These are phyloP conservation scores for Ilex asprella DNA, from an alignment of 257 asterid genomes.

Conservation along the genomic window DNA sequence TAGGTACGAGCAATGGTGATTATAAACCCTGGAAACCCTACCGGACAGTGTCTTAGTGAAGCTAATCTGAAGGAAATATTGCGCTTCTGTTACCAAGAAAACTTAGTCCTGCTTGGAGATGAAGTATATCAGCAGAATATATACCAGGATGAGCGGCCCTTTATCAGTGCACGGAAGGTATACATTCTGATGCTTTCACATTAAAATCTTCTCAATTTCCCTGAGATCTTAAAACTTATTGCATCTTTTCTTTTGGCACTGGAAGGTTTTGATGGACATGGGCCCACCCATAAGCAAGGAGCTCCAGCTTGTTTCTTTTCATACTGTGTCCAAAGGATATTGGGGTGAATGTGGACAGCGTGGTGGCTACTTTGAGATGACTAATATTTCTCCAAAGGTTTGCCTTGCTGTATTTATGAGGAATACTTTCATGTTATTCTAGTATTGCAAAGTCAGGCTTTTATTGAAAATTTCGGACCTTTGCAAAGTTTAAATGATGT, in stretches of 20 bases:
- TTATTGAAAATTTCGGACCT: too few species aligned
- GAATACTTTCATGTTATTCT: not conserved
- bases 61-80: constrained; percentile 66
- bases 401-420: constrained; percentile 10
- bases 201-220: constrained; percentile 1
- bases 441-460: constrained; percentile 1
- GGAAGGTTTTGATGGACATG: constrained; percentile 87
- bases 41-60: constrained; percentile 92
- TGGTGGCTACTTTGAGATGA: constrained; percentile 98
- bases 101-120: constrained; percentile 77
- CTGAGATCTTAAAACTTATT: constrained; percentile 4
- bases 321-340: constrained; percentile 95
- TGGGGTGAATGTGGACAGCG: constrained; percentile 99
- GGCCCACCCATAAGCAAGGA: constrained; percentile 80
- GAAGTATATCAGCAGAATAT: constrained; percentile 98
- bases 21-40: constrained; percentile 96
- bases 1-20: constrained; percentile 99
- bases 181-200: not conserved
- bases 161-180: constrained; percentile 89
- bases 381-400: constrained; percentile 84
- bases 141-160: constrained; percentile 97
- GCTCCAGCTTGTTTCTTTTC: constrained; percentile 83
- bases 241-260: constrained; percentile 5
- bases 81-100: constrained; percentile 74
- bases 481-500: too few species aligned